Percentiles rank a stretch among this genome's conserved stretches.
Evolutionary conservation across 352 stramenopile species (phyloP).

Genomic region (Phytophthora cajani): DNA sequence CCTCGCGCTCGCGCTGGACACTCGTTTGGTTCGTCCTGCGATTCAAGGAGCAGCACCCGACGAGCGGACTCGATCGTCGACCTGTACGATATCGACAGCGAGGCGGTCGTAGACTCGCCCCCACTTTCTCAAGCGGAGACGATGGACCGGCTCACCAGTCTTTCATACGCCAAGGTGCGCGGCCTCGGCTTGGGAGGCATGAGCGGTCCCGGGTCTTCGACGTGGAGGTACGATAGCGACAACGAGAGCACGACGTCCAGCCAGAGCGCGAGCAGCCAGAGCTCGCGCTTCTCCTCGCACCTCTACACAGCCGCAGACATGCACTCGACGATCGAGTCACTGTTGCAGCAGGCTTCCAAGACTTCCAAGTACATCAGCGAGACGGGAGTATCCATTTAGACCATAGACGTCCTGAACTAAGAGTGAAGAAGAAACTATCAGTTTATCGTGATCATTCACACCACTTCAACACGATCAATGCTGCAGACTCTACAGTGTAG

Average conservation of each 20-base stretch:
- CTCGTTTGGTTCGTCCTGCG: conserved; percentile 66
- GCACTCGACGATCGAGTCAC: conserved; percentile 77
- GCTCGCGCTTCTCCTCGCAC: conserved; percentile 50
- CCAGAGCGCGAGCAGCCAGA: conserved; percentile 50
- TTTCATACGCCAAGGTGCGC: conserved; percentile 52
- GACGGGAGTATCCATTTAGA: conserved; percentile 50
- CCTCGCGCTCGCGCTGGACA: conserved; percentile 48
- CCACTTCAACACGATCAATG: not conserved
- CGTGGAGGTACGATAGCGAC: conserved; percentile 65
- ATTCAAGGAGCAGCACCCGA: conserved; percentile 64
- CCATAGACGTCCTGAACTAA: conserved; percentile 16
- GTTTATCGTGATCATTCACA: conserved; percentile 7
- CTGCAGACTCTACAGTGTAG: not conserved
- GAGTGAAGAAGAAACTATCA: conserved; percentile 17
- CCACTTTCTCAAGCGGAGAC: conserved; percentile 43
- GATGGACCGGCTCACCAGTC: conserved; percentile 40
- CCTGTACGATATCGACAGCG: conserved; percentile 63
- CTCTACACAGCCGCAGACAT: conserved; percentile 64
- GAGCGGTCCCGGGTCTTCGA: conserved; percentile 28
- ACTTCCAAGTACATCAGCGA: conserved; percentile 69
- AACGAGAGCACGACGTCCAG: conserved; percentile 61
- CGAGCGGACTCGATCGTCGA: conserved; percentile 66
- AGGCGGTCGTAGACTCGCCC: conserved; percentile 44
- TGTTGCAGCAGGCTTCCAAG: conserved; percentile 70
- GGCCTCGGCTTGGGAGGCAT: conserved; percentile 38